Conservation (phyloP, 116 monocot species). For the Zostera marina region DNA sequence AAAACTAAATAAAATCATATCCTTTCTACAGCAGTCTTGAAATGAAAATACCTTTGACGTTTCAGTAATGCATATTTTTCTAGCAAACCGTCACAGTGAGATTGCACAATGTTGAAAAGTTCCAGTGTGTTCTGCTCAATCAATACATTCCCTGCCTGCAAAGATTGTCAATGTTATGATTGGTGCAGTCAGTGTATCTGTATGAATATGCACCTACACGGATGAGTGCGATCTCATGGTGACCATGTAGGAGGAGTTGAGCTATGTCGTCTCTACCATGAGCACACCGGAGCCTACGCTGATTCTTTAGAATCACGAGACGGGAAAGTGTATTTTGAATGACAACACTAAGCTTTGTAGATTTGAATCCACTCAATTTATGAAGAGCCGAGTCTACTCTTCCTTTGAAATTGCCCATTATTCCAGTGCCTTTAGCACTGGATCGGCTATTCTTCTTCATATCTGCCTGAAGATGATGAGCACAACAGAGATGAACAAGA, state of each 20-base stretch:
- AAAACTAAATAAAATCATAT: neutral
- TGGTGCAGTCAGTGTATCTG: neutral
- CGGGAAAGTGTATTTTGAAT: slow-evolving; percentile 31
- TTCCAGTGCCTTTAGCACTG: neutral
- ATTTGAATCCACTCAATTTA: slow-evolving; percentile 13
- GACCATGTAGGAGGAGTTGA: slow-evolving; percentile 41
- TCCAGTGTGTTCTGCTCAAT: slow-evolving; percentile 81
- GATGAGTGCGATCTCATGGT: slow-evolving; percentile 48
- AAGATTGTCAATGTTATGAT: neutral
- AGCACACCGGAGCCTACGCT: slow-evolving; percentile 25
- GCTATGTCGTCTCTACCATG: slow-evolving; percentile 33
- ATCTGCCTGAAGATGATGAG: neutral
- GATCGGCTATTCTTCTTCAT: neutral
- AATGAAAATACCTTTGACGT: slow-evolving; percentile 19
- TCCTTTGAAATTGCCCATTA: slow-evolving; percentile 5
- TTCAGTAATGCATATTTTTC: slow-evolving; percentile 34
- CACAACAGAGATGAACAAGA: neutral
- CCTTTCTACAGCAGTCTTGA: neutral
- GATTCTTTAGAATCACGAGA: slow-evolving; percentile 44
- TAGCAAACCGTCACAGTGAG: slow-evolving; percentile 37
- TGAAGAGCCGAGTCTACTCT: slow-evolving; percentile 6
- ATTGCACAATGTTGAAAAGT: slow-evolving; percentile 34
- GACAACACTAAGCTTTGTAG: slow-evolving; percentile 37
- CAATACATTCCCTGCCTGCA: slow-evolving; percentile 54
- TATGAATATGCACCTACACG: slow-evolving; percentile 16